Evolutionary conservation across 148 eudicot species (phyloP), one percentile per base, ranked within the genome.

Genomic region (Pouteria glomerata): DNA sequence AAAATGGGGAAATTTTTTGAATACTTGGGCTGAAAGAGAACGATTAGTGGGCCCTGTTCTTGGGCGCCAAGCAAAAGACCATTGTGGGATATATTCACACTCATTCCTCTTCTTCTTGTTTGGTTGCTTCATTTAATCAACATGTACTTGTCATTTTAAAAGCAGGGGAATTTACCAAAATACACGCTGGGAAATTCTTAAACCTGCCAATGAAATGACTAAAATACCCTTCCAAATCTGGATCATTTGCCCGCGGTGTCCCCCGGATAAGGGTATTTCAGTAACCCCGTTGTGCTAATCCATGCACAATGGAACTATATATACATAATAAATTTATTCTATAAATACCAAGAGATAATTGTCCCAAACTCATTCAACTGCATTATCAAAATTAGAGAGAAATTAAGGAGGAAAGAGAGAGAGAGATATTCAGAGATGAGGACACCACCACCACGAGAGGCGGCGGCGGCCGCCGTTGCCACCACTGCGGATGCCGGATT

Each of bases 41-140:
- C 84, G 78, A 52, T 30, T 73, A 77, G 81, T 81, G 84, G 84
- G 84, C 37, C 78, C 78, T n/a, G 15, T 14, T 34, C 30, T 31
- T 44, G 64, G 74, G 63, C 63, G n/a, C n/a, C n/a, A 42, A 53
- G 79, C 35, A 50, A 69, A 76, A 61, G 35, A 53, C 59, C 74
- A 76, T 14, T 33, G 33, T 33, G 16, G 16, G 41, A 30, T 50
- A 51, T 19, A 39, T 65, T 66, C 76, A 59, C 76, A 72, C 73
- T 39, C 55, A 68, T 60, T 78, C 77, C 62, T 27, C 31, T 69
- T 73, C 37, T 37, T 5, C 2, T 37, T 47, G n/a, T n/a, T 35
- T 11, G 61, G 50, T 69, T 69, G 61, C 48, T 69, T 69, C 72
- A 34, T 19, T 55, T 34, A 35, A 33, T 37, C 4, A n/a, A 35